Evolutionary conservation across 1,284 basidiomycete species (phyloP), one percentile per base, ranked within the genome.

Genomic region (Wolfiporia cocos): DNA sequence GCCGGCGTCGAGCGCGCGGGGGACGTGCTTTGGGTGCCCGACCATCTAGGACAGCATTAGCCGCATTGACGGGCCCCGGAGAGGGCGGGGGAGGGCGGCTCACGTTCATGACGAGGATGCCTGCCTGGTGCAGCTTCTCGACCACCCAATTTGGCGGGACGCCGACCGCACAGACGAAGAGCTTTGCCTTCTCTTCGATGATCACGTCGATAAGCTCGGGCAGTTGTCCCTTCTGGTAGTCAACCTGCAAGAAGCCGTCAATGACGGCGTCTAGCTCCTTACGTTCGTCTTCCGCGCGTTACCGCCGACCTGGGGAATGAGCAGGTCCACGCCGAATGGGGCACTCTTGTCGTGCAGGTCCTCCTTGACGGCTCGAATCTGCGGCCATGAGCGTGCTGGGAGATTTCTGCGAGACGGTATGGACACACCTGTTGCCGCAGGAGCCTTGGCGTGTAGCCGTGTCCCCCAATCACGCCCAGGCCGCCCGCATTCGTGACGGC

Each of bases 401-500:
- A 46, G 19, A 29, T 15, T 21, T 10, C 20, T 5, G 12, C 5
- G 15, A 20, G 11, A 11, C 15, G 3, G 26, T n/a, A 17, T n/a
- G 34, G 6, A 52, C 66, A 48, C 47, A 83, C 84, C 70, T 87
- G 84, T 51, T 74, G 67, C 38, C 78, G 75, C 29, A 88, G 69
- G 47, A 81, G 69, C 59, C 84, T 86, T 5, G 85, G 84, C 24
- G 87, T 88, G 55, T 84, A 87, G 1, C 88, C 85, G 22, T 89
- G 68, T 41, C 91, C 90, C 40, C 91, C 91, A 49, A 94, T 88
- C 44, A 92, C 88, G 46, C 91, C 91, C 24, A 94, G 58, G 38
- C 91, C 91, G 34, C 87, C 87, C 26, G 88, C 90, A 55, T 92
- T 93, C 29, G 81, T 86, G 42, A 91, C 88, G 29, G 88, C 91